Percentiles rank a stretch among this genome's conserved stretches.
phyloP scores from a whole-genome alignment of 257 asterid species.

The Datura wrightii region DNA sequence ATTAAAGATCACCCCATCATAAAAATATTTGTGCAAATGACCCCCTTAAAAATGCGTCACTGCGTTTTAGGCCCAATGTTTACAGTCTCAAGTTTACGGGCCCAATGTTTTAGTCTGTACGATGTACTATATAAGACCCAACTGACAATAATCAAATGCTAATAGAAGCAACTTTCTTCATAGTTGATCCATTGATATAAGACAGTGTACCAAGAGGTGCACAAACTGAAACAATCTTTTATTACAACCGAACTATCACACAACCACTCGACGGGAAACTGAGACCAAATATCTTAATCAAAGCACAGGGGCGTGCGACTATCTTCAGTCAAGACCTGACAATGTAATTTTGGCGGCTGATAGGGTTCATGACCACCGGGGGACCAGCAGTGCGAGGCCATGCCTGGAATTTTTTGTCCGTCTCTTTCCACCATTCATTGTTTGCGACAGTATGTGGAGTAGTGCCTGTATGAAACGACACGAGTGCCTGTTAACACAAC shows the following conservation, averaged over 20 bases:
- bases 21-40: no score
- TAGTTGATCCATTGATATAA: neutral
- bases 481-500: neutral
- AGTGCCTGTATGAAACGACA: constrained; percentile 50
- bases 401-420: constrained; percentile 91
- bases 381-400: constrained; percentile 99
- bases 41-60: no score
- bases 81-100: no score
- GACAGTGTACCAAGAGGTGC: neutral
- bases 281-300: neutral
- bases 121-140: no score
- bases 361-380: constrained; percentile 96
- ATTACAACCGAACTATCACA: neutral
- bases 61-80: no score
- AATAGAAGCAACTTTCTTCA: neutral
- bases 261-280: constrained; percentile 15
- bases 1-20: no score
- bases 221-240: neutral
- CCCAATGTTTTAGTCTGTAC: no score
- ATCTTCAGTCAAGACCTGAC: constrained; percentile 50
- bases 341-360: constrained; percentile 88
- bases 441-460: constrained; percentile 67
- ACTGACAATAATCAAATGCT: no score
- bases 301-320: neutral
- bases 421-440: constrained; percentile 79